A percentile compares a stretch with the other conserved stretches of the same genome.
phyloP scores from a whole-genome alignment of 768 basidiomycete species.

The Piloderma croceum region DNA sequence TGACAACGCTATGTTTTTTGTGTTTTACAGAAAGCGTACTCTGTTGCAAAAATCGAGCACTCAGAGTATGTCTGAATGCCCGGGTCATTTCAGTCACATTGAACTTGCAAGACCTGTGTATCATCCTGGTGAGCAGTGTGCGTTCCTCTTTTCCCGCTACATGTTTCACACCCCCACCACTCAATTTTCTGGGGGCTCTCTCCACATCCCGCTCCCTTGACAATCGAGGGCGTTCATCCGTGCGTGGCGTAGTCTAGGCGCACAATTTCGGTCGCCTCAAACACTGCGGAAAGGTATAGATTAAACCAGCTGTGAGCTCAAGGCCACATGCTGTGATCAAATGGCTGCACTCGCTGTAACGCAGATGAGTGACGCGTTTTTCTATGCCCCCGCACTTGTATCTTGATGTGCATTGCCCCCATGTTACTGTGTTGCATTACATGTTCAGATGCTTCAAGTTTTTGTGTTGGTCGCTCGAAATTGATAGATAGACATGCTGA shows the following conservation, averaged over 20 bases:
- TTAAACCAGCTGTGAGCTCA: conserved; percentile 15
- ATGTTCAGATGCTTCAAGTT: conserved; percentile 25
- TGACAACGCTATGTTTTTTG: not conserved
- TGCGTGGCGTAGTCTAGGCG: conserved; percentile 55
- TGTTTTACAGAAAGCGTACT: conserved; percentile 84
- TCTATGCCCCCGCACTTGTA: conserved; percentile 59
- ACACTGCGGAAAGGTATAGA: conserved; percentile 71
- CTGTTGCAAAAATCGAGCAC: conserved; percentile 96
- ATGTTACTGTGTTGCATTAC: conserved; percentile 37
- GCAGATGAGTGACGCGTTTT: conserved; percentile 55
- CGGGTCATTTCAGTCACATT: conserved; percentile 98
- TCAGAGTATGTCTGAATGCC: conserved; percentile 99
- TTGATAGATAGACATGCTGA: conserved; percentile 43
- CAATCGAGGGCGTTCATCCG: conserved; percentile 78
- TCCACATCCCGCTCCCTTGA: conserved; percentile 74
- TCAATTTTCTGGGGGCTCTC: conserved; percentile 99
- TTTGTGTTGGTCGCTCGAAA: conserved; percentile 22
- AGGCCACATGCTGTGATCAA: conserved; percentile 40
- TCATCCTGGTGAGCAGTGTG: conserved; percentile 79
- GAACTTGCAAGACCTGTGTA: conserved; percentile 96
- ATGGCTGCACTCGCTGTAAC: conserved; percentile 61
- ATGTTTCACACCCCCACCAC: conserved; percentile 89
- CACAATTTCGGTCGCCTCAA: conserved; percentile 96
- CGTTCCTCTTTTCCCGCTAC: conserved; percentile 43
- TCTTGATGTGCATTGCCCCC: conserved; percentile 57